phyloP scores from a whole-genome alignment of 2,329 filamentous ascomycete species.

The Juglanconis oblonga region DNA sequence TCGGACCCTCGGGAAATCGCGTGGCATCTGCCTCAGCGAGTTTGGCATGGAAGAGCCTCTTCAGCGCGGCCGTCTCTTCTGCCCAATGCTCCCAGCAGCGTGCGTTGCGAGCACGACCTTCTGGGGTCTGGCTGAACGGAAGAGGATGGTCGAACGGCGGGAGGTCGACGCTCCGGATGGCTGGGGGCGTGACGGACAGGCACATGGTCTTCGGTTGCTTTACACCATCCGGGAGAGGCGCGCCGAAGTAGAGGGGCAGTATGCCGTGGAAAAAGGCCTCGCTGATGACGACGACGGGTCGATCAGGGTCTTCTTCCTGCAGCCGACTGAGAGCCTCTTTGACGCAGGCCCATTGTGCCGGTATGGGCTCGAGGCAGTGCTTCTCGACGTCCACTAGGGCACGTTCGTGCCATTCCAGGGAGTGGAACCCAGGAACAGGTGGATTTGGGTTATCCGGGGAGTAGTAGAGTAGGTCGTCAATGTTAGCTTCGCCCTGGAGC shows the following conservation, averaged over 20 bases:
- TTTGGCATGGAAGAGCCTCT: conserved; percentile 25
- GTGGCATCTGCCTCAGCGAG: conserved; percentile 29
- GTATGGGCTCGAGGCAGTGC: conserved; percentile 31
- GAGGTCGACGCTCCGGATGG: conserved; percentile 32
- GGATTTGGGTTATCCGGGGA: conserved; percentile 20
- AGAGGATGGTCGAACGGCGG: conserved; percentile 31
- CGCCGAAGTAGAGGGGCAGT: conserved; percentile 32
- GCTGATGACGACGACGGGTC: conserved; percentile 28
- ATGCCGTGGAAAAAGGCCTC: conserved; percentile 36
- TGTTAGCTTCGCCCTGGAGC: conserved; percentile 29
- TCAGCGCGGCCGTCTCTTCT: conserved; percentile 23
- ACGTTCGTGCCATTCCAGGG: conserved; percentile 27
- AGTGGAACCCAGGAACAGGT: conserved; percentile 23
- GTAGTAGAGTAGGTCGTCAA: conserved; percentile 33
- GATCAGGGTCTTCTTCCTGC: conserved; percentile 17
- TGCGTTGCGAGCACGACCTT: conserved; percentile 24
- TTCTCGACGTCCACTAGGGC: conserved; percentile 30
- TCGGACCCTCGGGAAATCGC: conserved; percentile 19
- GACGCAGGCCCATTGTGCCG: conserved; percentile 32
- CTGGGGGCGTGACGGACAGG: conserved; percentile 35
- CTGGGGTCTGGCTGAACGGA: conserved; percentile 28
- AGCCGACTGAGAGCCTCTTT: conserved; percentile 25
- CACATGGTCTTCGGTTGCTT: conserved; percentile 27
- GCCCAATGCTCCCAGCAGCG: conserved; percentile 31
- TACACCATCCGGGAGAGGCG: conserved; percentile 23